These are phyloP conservation scores for Tieghemostelium lacteum DNA, from an alignment of 78 protist species.

Conservation along the genomic window DNA sequence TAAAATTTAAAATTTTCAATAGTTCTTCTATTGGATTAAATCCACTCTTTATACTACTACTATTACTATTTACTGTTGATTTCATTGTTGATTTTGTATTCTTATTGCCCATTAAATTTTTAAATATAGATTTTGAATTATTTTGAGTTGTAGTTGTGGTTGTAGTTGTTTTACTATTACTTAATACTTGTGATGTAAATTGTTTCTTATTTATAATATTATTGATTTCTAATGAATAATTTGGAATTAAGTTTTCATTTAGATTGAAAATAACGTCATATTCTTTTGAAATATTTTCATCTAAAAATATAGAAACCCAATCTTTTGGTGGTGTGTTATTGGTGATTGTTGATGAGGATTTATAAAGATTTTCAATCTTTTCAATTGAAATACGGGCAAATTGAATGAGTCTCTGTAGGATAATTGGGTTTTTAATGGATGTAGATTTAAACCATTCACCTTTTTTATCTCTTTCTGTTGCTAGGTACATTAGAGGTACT, in stretches of 20 bases:
- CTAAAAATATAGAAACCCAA: conserved; percentile 48
- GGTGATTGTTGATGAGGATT: too few species aligned
- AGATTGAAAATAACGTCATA: conserved; percentile 36
- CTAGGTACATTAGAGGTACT: conserved; percentile 58
- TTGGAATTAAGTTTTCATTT: conserved; percentile 16
- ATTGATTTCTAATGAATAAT: conserved; percentile 11
- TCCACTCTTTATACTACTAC: not conserved
- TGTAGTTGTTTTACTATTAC: not conserved
- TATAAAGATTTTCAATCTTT: not conserved
- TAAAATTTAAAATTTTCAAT: conserved; percentile 3
- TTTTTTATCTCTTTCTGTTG: conserved; percentile 45
- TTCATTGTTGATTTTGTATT: conserved; percentile 2
- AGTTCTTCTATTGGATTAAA: conserved; percentile 14
- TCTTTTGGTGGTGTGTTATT: not conserved
- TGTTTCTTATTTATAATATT: conserved; percentile 12
- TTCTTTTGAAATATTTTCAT: conserved; percentile 13
- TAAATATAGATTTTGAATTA: not conserved
- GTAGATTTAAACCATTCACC: conserved; percentile 20
- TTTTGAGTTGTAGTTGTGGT: not conserved
- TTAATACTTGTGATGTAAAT: not conserved
- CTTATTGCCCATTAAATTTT: not conserved
- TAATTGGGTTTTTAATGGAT: not conserved
- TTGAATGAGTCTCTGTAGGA: not conserved
- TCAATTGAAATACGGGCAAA: conserved; percentile 36
- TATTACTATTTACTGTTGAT: not conserved